phyloP scores from a whole-genome alignment of 768 basidiomycete species.

The Tremella fuciformis region DNA sequence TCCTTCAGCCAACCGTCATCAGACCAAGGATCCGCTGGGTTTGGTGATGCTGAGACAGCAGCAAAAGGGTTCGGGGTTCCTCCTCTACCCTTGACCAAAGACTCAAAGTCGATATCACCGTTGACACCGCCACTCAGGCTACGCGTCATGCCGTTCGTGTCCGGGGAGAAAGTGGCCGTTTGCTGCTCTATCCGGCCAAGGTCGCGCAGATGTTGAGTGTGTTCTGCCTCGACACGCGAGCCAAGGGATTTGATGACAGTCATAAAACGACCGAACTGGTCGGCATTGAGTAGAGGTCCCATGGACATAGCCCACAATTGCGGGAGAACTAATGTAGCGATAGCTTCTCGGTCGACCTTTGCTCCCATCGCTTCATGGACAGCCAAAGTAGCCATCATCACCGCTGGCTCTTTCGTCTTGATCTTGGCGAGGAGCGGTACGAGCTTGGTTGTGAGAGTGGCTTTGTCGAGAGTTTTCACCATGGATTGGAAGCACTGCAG shows the following conservation, averaged over 20 bases:
- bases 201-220: slow-evolving; percentile 86
- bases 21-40: slow-evolving; percentile 35
- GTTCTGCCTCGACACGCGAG: slow-evolving; percentile 87
- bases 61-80: background rate
- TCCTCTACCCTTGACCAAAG: slow-evolving; percentile 41
- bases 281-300: slow-evolving; percentile 63
- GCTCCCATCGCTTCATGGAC: slow-evolving; percentile 96
- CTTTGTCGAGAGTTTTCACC: slow-evolving; percentile 51
- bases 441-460: slow-evolving; percentile 85
- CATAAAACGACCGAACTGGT: slow-evolving; percentile 93
- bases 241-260: slow-evolving; percentile 56
- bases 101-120: slow-evolving; percentile 70
- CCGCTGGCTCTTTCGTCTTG: slow-evolving; percentile 64
- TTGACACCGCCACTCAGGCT: slow-evolving; percentile 54
- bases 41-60: slow-evolving; percentile 5
- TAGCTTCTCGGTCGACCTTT: slow-evolving; percentile 89
- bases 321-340: slow-evolving; percentile 80
- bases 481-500: slow-evolving; percentile 50
- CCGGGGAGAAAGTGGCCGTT: slow-evolving; percentile 40
- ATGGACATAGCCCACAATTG: slow-evolving; percentile 98
- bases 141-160: slow-evolving; percentile 23
- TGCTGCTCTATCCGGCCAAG: slow-evolving; percentile 83
- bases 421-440: slow-evolving; percentile 93
- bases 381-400: slow-evolving; percentile 75
- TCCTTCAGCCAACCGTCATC: slow-evolving; percentile 38